phyloP scores from a whole-genome alignment of 768 basidiomycete species.

The Russula sp. region DNA sequence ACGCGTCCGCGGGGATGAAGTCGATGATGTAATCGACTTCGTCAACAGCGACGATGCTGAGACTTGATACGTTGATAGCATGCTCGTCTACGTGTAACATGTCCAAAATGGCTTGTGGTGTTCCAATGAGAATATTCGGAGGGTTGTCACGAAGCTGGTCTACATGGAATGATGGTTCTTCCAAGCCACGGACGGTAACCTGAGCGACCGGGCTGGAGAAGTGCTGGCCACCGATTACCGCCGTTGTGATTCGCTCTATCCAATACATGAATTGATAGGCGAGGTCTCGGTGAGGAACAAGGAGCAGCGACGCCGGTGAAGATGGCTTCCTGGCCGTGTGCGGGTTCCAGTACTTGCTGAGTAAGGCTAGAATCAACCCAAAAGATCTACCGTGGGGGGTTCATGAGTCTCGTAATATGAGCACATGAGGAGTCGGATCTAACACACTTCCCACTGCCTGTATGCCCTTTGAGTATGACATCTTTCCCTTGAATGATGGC shows the following conservation, averaged over 20 bases:
- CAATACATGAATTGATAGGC: slow-evolving; percentile 17
- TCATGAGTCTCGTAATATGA: not conserved
- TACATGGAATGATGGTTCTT: slow-evolving; percentile 35
- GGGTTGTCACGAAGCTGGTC: slow-evolving; percentile 25
- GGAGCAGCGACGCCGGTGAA: slow-evolving; percentile 14
- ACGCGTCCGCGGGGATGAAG: slow-evolving; percentile 42
- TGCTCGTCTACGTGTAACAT: slow-evolving; percentile 40
- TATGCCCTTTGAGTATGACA: slow-evolving; percentile 59
- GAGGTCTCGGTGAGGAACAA: slow-evolving; percentile 21
- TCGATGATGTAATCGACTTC: slow-evolving; percentile 71
- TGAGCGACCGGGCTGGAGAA: slow-evolving; percentile 46
- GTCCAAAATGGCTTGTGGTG: slow-evolving; percentile 63
- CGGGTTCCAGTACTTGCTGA: slow-evolving; percentile 46
- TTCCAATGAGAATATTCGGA: slow-evolving; percentile 66
- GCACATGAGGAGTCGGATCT: not conserved
- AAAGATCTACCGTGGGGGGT: slow-evolving; percentile 49
- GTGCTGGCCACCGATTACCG: not conserved
- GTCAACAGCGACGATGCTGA: slow-evolving; percentile 63
- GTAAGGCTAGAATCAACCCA: slow-evolving; percentile 57
- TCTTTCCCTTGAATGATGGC: slow-evolving; percentile 53
- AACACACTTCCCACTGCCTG: slow-evolving; percentile 77
- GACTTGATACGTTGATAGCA: slow-evolving; percentile 40
- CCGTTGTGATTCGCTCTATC: slow-evolving; percentile 6
- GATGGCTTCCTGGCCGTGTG: not conserved
- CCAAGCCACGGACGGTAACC: slow-evolving; percentile 54